Base-by-base conservation (phyloP, 441 rosid species). In the Erysimum cheiri region DNA sequence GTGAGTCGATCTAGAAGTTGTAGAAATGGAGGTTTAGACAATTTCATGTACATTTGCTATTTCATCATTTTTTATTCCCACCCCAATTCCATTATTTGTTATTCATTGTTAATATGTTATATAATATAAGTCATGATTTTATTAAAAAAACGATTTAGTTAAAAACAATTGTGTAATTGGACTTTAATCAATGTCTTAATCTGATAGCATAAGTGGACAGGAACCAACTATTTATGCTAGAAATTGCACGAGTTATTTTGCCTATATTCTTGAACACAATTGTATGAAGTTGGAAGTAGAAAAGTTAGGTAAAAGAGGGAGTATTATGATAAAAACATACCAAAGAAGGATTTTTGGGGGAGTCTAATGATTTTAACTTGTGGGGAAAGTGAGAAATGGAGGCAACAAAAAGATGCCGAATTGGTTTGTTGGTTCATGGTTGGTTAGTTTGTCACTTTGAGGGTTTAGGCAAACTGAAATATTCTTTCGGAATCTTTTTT, bases 391-490 rank as follows among this genome's bases (percentile, higher is more conserved):
- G 47, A 61, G 65, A 44, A 55, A 22, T 46, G 60, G 37, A 68
- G 64, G 64, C 50, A 68, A 61, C 60, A 73, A 41, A 46, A 66
- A 73, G 62, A 10, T 44, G 73, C 78, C 69, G 1, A 66, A 52
- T 26, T 53, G 29, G 78, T 67, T 67, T 52, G 56, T 66, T 73
- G 39, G 71, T 58, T 64, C n/a, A n/a, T n/a, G n/a, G n/a, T n/a
- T n/a, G 68, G 70, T 55, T 73, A 67, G 48, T 32, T 73, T 28
- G 58, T 73, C 66, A 41, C 1, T 50, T 41, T 24, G 8, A 44
- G 28, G n/a, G 44, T 60, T 74, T 61, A 60, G 46, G 64, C 73
- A 60, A 60, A 52, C 78, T 43, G 1, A 54, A 67, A 67, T 50
- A 74, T 74, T 67, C 73, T 8, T 52, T 53, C 8, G 35, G 73